A percentile compares a stretch with the other conserved stretches of the same genome.
phyloP scores from a whole-genome alignment of 1,139 yeast species.

The Pichia sp. region DNA sequence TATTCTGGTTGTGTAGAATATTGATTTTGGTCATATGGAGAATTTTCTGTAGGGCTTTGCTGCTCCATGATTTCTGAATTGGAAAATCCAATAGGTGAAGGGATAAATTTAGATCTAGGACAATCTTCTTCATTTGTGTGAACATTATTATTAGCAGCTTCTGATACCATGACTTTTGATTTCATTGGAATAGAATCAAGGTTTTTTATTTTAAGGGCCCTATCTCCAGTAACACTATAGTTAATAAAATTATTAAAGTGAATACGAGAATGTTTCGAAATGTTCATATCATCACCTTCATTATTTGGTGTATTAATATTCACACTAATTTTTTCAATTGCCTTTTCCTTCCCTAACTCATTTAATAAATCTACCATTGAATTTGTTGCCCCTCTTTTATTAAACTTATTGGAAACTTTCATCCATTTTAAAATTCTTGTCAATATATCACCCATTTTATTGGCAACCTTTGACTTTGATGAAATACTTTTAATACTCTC shows the following conservation, averaged over 20 bases:
- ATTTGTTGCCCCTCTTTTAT: conserved; percentile 32
- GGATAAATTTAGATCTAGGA: conserved; percentile 6
- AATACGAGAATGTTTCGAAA: conserved; percentile 23
- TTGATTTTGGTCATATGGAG: neutral
- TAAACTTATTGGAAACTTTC: conserved; percentile 35
- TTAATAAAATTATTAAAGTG: conserved; percentile 25
- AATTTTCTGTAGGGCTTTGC: neutral
- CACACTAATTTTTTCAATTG: conserved; percentile 39
- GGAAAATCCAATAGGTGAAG: conserved; percentile 20
- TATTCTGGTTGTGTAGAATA: neutral
- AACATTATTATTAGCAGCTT: neutral
- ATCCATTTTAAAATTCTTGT: conserved; percentile 44
- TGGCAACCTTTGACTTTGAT: conserved; percentile 35
- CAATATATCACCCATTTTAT: conserved; percentile 39
- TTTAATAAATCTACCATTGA: conserved; percentile 39
- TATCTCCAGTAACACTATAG: conserved; percentile 13
- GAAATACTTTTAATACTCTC: conserved; percentile 23
- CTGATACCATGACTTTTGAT: neutral
- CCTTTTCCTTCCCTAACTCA: conserved; percentile 41
- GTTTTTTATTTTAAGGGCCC: neutral
- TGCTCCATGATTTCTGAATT: conserved; percentile 10
- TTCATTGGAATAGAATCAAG: neutral
- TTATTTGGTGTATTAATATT: conserved; percentile 23
- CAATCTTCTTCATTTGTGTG: too few species aligned
- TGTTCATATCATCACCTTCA: conserved; percentile 21